Base-by-base conservation (phyloP, 2,329 filamentous ascomycete genomes). In the Trichophyton benhamiae region DNA sequence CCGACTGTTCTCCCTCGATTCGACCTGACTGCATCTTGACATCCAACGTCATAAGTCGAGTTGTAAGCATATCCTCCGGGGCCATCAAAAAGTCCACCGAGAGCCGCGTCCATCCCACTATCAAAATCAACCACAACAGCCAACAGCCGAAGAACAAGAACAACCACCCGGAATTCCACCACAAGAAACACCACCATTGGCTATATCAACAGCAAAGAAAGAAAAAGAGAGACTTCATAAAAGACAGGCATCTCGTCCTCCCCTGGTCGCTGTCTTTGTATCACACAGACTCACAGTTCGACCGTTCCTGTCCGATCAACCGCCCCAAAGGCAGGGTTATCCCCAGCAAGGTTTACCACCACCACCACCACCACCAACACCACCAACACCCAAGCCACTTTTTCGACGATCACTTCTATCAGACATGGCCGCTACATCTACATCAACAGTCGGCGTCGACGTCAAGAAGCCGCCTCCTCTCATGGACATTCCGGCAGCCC, bases 231-330 rank as follows among this genome's bases (percentile, higher is more conserved):
- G 33, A 36, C 25, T 52, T 38, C 2, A 38, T 38, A 38, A 38
- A 38, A 38, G 33, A 38, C 33, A 38, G 33, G 33, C 33, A 38
- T 38, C 33, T 11, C 9, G 11, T 38, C 46, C 7, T 22, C 46
- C 17, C 11, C 13, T 7, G 27, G 22, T 52, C 30, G 20, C 8
- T 11, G 9, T 5, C 6, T 13, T 41, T n/a, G 33, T 38, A 38
- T 9, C 33, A 38, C 33, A 38, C 33, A 38, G 33, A 38, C 33
- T 13, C 9, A 36, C 36, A 30, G 48, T 33, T 20, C 42, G 6
- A 27, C 11, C 60, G 52, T 63, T 61, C 22, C 57, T 20, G 27
- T 57, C 20, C 30, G 52, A 55, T 36, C 52, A 33, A 3, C 41
- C 41, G 41, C 41, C 49, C 7, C 49, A 38, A 38, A 38, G 33